Evolutionary conservation across 495 filamentous ascomycete species (phyloP).

Genomic region (Neurospora sp.): DNA sequence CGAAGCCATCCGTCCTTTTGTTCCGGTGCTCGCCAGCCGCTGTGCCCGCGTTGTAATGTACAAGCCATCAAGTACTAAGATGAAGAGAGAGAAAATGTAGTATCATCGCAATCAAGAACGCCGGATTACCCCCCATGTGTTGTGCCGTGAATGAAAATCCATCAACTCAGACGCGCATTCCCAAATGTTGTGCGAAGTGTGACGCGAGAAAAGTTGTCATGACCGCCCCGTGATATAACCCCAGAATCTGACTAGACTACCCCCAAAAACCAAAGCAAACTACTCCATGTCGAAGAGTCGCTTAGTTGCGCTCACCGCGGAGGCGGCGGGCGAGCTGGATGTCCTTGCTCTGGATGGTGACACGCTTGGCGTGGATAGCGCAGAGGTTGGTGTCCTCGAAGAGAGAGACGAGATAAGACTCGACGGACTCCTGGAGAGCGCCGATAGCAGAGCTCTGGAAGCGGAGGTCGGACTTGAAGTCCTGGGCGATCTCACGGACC

Average conservation of each 20-base stretch:
- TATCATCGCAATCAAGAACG: slow-evolving; percentile 30
- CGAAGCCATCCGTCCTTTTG: not conserved
- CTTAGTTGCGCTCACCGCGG: slow-evolving; percentile 79
- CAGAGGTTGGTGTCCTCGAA: slow-evolving; percentile 99
- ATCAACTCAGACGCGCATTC: slow-evolving; percentile 11
- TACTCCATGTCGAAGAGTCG: slow-evolving; percentile 7
- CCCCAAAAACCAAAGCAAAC: slow-evolving; percentile 2
- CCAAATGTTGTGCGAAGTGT: slow-evolving; percentile 20
- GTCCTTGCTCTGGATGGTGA: slow-evolving; percentile 90
- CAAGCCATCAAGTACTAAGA: slow-evolving; percentile 19
- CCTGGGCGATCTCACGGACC: slow-evolving; percentile 98
- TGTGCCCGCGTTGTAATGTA: slow-evolving; percentile 23
- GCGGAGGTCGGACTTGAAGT: slow-evolving; percentile 99
- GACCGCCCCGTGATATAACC: slow-evolving; percentile 17
- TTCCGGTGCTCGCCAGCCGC: not conserved
- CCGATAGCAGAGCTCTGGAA: slow-evolving; percentile 99
- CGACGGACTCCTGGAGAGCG: slow-evolving; percentile 99
- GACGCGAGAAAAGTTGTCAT: slow-evolving; percentile 24
- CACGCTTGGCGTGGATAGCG: slow-evolving; percentile 99
- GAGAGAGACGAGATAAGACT: slow-evolving; percentile 99
- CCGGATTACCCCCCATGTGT: slow-evolving; percentile 17
- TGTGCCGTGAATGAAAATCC: slow-evolving; percentile 17
- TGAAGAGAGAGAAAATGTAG: slow-evolving; percentile 8
- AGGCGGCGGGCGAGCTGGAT: slow-evolving; percentile 95
- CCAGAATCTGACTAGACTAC: slow-evolving; percentile 5